Base-by-base conservation (phyloP, 1,284 basidiomycete species). In the Ceratobasidium sp. region DNA sequence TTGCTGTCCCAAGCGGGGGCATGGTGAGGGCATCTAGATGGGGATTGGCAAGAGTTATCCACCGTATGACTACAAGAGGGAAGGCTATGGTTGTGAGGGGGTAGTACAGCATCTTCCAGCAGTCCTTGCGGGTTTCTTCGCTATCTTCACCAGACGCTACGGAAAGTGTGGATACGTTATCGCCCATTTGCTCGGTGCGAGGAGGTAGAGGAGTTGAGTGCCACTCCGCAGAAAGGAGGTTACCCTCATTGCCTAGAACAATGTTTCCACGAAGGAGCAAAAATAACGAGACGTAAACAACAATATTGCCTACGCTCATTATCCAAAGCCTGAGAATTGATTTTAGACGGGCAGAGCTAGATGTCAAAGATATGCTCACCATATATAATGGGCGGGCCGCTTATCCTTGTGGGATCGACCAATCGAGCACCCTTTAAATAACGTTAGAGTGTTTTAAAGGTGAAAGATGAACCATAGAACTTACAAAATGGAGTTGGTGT, bases 21-120 rank as follows among this genome's bases (percentile, higher is more conserved):
- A 70, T 46, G 20, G 58, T 56, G 23, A 60, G 72, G 5, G 40
- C 9, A 7, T 63, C 13, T 23, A 68, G 26, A 9, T 20, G 15
- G 9, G 49, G 9, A 28, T 49, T 28, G 23, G 39, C 39, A 39
- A 73, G 75, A 10, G 69, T 42, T 23, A 71, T 72, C 79, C 79
- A 80, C 10, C 79, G 77, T 2, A 68, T 70, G 46, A 80, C 55
- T 20, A 70, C 75, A 39, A 80, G 61, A 1, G 79, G 79, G 1
- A 77, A 39, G n/a, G 79, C 77, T 44, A 80, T 72, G 46, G 79
- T 67, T 3, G 79, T 80, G 42, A 77, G 55, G 1, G 79, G 79
- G 51, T 80, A 80, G 64, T 71, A 79, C 13, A 80, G 67, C 77
- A 80, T 77, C 61, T 80, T 80, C 51, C 71, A 68, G 9, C 77